Evolutionary conservation across 169 alveolate genomes (phyloP).

Genomic region (Toxoplasma gondii): DNA sequence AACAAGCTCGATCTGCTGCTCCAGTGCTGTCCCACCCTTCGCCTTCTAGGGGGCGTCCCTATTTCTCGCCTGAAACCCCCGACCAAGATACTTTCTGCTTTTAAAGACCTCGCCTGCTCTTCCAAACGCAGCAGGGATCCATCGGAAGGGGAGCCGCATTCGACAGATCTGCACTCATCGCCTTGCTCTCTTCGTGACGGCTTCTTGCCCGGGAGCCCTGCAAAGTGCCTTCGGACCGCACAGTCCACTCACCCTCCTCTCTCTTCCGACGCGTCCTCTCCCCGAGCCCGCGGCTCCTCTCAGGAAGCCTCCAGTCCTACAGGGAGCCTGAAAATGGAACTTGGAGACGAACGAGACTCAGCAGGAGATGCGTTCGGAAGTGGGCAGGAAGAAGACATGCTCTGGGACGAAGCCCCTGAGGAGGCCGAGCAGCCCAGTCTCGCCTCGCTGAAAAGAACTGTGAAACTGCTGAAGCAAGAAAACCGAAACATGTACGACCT

Average conservation of each 20-base stretch:
- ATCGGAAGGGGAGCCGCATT: neutral
- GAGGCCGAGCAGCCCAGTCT: neutral
- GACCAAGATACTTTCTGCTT: neutral
- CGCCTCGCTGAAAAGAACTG: neutral
- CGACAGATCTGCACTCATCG: neutral
- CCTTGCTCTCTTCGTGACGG: neutral
- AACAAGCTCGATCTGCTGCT: neutral
- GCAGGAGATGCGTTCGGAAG: neutral
- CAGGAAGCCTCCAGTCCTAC: neutral
- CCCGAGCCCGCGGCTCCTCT: neutral
- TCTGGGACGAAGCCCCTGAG: neutral
- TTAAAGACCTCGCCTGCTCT: neutral
- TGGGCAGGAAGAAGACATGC: neutral
- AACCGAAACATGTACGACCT: slow-evolving; percentile 25
- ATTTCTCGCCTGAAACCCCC: neutral
- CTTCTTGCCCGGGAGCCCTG: neutral
- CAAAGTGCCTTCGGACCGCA: neutral
- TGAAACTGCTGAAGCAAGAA: neutral
- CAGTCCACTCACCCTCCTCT: neutral
- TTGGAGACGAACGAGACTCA: neutral
- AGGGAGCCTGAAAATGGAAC: neutral
- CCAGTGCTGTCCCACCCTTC: neutral
- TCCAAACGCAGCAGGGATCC: neutral
- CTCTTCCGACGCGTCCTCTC: neutral
- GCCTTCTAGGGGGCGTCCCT: neutral